Evolutionary conservation across 2,329 filamentous ascomycete genomes (phyloP), one percentile per base, ranked within the genome.

Genomic region (Trichoderma sp.): DNA sequence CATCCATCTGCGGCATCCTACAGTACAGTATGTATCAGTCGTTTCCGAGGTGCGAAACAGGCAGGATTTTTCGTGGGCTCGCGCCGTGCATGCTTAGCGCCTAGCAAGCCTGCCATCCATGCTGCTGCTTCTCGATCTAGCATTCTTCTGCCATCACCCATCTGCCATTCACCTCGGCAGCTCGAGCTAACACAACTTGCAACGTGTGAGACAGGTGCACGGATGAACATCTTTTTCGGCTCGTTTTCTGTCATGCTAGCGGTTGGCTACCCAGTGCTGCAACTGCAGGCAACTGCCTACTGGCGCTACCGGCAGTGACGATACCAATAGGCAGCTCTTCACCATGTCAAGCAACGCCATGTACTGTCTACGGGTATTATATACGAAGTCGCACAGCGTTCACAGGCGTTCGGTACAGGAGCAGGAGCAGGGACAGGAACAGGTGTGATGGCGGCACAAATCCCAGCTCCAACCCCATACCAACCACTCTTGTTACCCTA

Each of bases 381-480:
- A 49, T 13, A 13, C 10, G 8, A 49, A 24, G 46, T 21, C 14
- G 24, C 43, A 11, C 16, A 30, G 39, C 60, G 24, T 64, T 24
- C 46, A 55, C 61, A 56, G 28, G 24, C 34, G 32, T 28, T 43
- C 6, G 39, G 18, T 1, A 43, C 16, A 43, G 21, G 24, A 26
- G 56, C 37, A 18, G 18, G 39, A 39, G 10, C 39, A 43, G 18
- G 18, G 8, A 43, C 18, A 28, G 32, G 32, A 55, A 21, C 52
- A 24, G 24, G 34, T 34, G 26, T 58, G 37, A 55, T 39, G 63
- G 52, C 49, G 24, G 58, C 34, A 39, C n/a, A 43, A 28, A 30
- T 52, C 43, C 30, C 58, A 66, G 63, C 51, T 49, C 30, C 54
- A 66, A 58, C 63, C 39, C 63, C 63, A 59, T 66, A 37, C 54